phyloP scores from a whole-genome alignment of 2,329 filamentous ascomycete species.

The Phaeosphaeria sp. region DNA sequence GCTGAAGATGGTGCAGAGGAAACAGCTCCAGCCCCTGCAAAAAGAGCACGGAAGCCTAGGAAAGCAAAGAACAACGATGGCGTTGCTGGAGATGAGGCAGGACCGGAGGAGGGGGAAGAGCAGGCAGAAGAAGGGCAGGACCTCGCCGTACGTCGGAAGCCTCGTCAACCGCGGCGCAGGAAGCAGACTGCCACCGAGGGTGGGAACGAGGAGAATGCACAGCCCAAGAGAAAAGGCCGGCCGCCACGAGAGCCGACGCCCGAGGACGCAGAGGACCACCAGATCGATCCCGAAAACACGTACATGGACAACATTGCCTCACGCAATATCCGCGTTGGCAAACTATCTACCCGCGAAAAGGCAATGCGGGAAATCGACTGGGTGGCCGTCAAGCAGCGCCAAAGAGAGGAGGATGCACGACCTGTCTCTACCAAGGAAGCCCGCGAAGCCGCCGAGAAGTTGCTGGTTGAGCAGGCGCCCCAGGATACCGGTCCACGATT shows the following conservation, averaged over 20 bases:
- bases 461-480: constrained; percentile 25
- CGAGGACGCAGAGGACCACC: constrained; percentile 46
- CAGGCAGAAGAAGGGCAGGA: constrained; percentile 16
- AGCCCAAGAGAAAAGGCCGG: constrained; percentile 32
- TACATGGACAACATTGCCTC: constrained; percentile 77
- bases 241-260: constrained; percentile 41
- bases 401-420: constrained; percentile 42
- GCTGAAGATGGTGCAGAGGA: constrained; percentile 17
- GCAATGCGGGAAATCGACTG: constrained; percentile 73
- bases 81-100: constrained; percentile 8
- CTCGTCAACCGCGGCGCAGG: constrained; percentile 25
- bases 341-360: constrained; percentile 75
- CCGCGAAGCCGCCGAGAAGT: constrained; percentile 30
- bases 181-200: constrained; percentile 17
- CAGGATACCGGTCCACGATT: constrained; percentile 55
- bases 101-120: constrained; percentile 15
- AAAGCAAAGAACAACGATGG: constrained; percentile 27
- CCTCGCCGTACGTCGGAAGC: constrained; percentile 18
- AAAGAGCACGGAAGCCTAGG: constrained; percentile 38
- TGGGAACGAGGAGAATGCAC: constrained; percentile 13
- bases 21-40: constrained; percentile 14
- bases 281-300: constrained; percentile 69
- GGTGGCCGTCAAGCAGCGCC: constrained; percentile 54
- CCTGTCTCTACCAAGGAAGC: constrained; percentile 27
- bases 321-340: constrained; percentile 69